Conservation (phyloP, 2,329 filamentous ascomycete genomes). For the Aspergillus pseudoglaucus region DNA sequence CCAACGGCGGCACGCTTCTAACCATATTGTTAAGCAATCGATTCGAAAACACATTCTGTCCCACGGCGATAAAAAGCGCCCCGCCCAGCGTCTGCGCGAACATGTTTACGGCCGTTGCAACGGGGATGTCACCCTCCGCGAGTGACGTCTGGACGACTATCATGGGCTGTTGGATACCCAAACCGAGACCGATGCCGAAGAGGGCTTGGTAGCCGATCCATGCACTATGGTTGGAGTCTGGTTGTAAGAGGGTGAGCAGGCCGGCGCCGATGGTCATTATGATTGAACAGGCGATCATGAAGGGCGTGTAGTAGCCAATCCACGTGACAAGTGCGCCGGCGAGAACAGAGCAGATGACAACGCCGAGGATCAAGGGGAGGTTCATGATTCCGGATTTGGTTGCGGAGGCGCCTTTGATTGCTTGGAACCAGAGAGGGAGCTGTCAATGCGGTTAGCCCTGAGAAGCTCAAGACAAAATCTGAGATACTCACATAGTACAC, state of each 20-base stretch:
- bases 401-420: conserved; percentile 29
- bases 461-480: not conserved
- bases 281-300: conserved; percentile 28
- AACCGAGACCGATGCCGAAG: conserved; percentile 29
- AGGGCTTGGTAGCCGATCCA: conserved; percentile 38
- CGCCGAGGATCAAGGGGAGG: conserved; percentile 27
- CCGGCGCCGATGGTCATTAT: conserved; percentile 30
- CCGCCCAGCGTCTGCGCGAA: conserved; percentile 35
- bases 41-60: conserved; percentile 35
- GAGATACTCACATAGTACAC: conserved; percentile 36
- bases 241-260: conserved; percentile 29
- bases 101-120: conserved; percentile 29
- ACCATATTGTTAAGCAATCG: conserved; percentile 22
- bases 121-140: conserved; percentile 25
- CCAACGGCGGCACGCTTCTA: conserved; percentile 17
- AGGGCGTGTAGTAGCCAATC: conserved; percentile 36
- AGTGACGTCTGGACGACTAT: conserved; percentile 31
- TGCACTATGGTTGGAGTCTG: conserved; percentile 21
- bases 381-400: conserved; percentile 34
- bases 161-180: conserved; percentile 31
- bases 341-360: conserved; percentile 26
- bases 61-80: conserved; percentile 31
- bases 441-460: conserved; percentile 5
- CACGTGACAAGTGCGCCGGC: conserved; percentile 24
- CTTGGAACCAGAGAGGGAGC: conserved; percentile 42